phyloP scores from a whole-genome alignment of 352 stramenopile genomes.

The Globisporangium cederbergense region DNA sequence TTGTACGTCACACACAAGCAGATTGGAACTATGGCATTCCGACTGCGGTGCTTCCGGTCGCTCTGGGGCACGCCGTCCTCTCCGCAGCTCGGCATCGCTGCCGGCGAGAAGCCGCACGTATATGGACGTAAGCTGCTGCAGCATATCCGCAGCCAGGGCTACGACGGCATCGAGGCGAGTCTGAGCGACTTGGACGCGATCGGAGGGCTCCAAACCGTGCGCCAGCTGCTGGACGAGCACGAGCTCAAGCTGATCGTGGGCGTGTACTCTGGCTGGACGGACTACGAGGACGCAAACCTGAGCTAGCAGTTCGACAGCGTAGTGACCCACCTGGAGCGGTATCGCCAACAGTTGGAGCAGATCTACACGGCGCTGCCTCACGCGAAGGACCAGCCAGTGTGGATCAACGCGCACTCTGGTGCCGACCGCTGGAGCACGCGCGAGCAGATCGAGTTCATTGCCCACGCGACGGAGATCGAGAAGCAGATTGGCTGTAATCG shows the following conservation, averaged over 20 bases:
- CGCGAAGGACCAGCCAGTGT: slow-evolving; percentile 23
- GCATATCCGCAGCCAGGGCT: slow-evolving; percentile 46
- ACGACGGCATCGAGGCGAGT: slow-evolving; percentile 69
- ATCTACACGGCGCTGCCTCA: slow-evolving; percentile 29
- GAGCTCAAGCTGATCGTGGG: slow-evolving; percentile 59
- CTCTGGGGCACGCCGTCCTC: slow-evolving; percentile 48
- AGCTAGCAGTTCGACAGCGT: slow-evolving; percentile 55
- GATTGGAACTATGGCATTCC: slow-evolving; percentile 14
- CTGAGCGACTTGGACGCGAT: slow-evolving; percentile 51
- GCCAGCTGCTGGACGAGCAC: slow-evolving; percentile 41
- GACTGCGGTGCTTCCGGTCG: slow-evolving; percentile 50
- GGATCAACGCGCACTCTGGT: slow-evolving; percentile 62
- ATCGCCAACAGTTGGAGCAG: slow-evolving; percentile 29
- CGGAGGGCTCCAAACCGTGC: slow-evolving; percentile 34
- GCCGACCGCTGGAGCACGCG: slow-evolving; percentile 46
- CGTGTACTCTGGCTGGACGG: slow-evolving; percentile 67
- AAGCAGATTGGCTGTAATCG: slow-evolving; percentile 27
- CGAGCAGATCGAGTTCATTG: slow-evolving; percentile 51
- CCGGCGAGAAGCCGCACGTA: slow-evolving; percentile 10
- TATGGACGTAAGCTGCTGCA: slow-evolving; percentile 34
- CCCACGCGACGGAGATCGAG: slow-evolving; percentile 44
- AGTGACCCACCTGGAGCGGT: slow-evolving; percentile 32
- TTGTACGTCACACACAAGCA: neutral
- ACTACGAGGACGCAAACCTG: slow-evolving; percentile 61
- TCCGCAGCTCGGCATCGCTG: slow-evolving; percentile 24